Percentiles rank a stretch among this genome's conserved stretches.
phyloP scores from a whole-genome alignment of 129 eudicot species.

The Gnaphalium uliginosum region DNA sequence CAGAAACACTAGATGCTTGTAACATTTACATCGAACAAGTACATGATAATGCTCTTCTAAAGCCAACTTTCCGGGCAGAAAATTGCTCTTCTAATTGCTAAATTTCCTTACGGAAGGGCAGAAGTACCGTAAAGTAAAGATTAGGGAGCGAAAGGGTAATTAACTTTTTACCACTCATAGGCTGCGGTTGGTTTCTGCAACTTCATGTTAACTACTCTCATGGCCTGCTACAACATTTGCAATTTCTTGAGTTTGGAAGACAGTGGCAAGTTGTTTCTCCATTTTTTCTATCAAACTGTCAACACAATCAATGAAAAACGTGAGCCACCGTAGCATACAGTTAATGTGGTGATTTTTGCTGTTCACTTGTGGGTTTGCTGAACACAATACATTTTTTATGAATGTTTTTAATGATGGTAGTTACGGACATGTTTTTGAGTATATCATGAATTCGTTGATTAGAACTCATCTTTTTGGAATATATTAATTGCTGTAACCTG shows the following conservation, averaged over 20 bases:
- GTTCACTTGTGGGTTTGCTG: too few species aligned
- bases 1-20: slow-evolving; percentile 9
- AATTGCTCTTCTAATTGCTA: background rate
- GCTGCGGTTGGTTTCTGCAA: background rate
- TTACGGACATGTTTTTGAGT: too few species aligned
- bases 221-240: slow-evolving; percentile 28
- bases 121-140: too few species aligned
- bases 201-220: slow-evolving; percentile 21
- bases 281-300: slow-evolving; percentile 60
- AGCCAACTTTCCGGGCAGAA: too few species aligned
- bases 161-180: background rate
- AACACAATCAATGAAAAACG: slow-evolving; percentile 9
- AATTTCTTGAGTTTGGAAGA: slow-evolving; percentile 45
- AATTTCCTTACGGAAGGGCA: background rate
- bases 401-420: too few species aligned
- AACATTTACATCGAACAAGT: background rate
- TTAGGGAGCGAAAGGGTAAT: background rate
- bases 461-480: too few species aligned
- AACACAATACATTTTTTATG: too few species aligned
- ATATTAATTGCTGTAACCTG: too few species aligned
- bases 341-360: too few species aligned
- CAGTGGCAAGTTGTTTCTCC: slow-evolving; percentile 58
- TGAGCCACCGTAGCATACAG: slow-evolving; percentile 11
- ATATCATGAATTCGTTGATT: too few species aligned
- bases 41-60: too few species aligned